phyloP scores from a whole-genome alignment of 225 moss, liverwort and hornwort species.

The Bryoerythrophyllum caledonicum region DNA sequence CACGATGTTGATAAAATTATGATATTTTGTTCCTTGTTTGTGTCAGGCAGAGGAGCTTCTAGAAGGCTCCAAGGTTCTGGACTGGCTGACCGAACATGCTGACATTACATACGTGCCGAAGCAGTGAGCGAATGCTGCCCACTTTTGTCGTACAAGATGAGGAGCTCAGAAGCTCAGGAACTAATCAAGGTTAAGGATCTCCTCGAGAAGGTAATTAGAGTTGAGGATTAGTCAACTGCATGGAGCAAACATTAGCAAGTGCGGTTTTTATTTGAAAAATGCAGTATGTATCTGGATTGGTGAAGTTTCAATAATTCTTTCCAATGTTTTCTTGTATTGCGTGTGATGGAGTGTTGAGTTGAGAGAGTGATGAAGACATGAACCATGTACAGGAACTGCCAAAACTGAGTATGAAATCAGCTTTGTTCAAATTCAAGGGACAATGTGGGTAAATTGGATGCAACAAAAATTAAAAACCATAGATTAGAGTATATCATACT shows the following conservation, averaged over 20 bases:
- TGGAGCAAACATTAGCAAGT: not conserved
- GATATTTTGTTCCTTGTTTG: slow-evolving; percentile 4
- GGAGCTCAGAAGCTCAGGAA: slow-evolving; percentile 36
- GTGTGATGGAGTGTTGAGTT: not conserved
- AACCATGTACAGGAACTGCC: no score
- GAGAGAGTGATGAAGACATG: no score
- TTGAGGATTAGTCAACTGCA: slow-evolving; percentile 14
- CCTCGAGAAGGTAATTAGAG: slow-evolving; percentile 31
- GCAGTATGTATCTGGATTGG: not conserved
- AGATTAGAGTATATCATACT: no score
- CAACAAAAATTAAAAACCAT: no score
- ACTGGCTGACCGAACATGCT: slow-evolving; percentile 75
- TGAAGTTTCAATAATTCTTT: not conserved
- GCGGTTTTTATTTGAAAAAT: not conserved
- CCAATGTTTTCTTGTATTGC: not conserved
- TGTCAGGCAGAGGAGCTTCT: slow-evolving; percentile 83
- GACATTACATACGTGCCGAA: slow-evolving; percentile 66
- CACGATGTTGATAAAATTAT: not conserved
- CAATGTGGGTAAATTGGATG: no score
- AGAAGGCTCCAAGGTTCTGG: slow-evolving; percentile 88
- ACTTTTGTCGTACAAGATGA: slow-evolving; percentile 33
- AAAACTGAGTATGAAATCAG: no score
- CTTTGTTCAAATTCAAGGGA: no score
- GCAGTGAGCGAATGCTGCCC: slow-evolving; percentile 22
- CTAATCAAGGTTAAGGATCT: not conserved